Evolutionary conservation across 1,284 basidiomycete genomes (phyloP).

Genomic region (Baeospora myosura): DNA sequence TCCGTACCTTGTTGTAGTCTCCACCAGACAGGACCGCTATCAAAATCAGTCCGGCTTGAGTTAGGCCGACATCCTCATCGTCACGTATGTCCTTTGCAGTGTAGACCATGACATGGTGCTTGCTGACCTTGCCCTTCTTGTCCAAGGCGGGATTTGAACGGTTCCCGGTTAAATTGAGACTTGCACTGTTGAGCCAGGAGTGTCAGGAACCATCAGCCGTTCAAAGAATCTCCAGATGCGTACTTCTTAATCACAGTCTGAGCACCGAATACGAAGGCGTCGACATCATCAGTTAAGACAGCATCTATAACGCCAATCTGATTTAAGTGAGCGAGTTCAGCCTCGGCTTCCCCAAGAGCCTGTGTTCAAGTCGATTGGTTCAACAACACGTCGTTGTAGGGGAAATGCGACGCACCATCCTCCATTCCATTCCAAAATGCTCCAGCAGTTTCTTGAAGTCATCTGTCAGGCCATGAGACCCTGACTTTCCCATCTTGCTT

Average conservation of each 20-base stretch:
- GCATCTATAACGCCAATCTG: slow-evolving; percentile 47
- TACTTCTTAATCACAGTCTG: slow-evolving; percentile 28
- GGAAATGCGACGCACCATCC: slow-evolving; percentile 33
- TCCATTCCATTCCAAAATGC: slow-evolving; percentile 56
- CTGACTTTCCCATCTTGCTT: slow-evolving; percentile 38
- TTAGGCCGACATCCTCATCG: slow-evolving; percentile 34
- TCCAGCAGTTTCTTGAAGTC: slow-evolving; percentile 41
- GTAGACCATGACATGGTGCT: slow-evolving; percentile 37
- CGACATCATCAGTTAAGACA: slow-evolving; percentile 59
- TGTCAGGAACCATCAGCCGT: not conserved
- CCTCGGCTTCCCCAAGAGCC: slow-evolving; percentile 56
- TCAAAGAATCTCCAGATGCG: slow-evolving; percentile 7
- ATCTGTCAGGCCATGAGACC: slow-evolving; percentile 32
- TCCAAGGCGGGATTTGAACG: no score
- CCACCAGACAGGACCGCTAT: slow-evolving; percentile 60
- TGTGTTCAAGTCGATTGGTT: slow-evolving; percentile 14
- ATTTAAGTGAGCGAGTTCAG: slow-evolving; percentile 56
- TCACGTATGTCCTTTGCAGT: slow-evolving; percentile 32
- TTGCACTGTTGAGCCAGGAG: not conserved
- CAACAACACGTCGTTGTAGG: not conserved
- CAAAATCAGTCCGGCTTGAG: slow-evolving; percentile 49
- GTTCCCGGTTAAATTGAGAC: not conserved
- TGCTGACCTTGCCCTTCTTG: slow-evolving; percentile 30
- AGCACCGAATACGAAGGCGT: slow-evolving; percentile 35
- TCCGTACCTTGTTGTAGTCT: slow-evolving; percentile 49